Evolutionary conservation across 768 basidiomycete species (phyloP), one percentile per base, ranked within the genome.

Genomic region (Piloderma croceum): DNA sequence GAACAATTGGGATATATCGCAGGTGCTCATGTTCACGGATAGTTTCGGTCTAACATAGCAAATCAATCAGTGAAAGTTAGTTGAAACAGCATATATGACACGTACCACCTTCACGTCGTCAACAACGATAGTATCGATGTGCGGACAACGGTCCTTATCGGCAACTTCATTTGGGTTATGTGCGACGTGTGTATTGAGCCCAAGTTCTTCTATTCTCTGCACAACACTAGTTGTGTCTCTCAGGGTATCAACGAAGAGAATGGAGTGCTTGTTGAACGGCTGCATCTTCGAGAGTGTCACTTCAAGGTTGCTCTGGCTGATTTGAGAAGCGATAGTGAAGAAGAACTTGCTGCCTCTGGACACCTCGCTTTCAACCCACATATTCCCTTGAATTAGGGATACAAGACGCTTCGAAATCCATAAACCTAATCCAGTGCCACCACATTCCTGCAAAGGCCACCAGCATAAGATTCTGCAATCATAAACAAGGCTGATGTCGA

Each of bases 321-420:
- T 82, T 63, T 85, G 84, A 19, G 84, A 90, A 5, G 82, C 83
- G 66, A 93, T 90, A 19, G 91, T 93, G 71, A 98, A 98, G 78
- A 87, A 94, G 77, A 97, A 94, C 62, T 82, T 83, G 67, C 82
- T 88, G 20, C 96, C 96, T 51, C 89, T 85, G 34, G 85, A 76
- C 44, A 94, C 88, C 60, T 94, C 91, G 46, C 83, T 87, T 64
- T 96, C 90, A 17, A 99, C 96, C 96, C 96, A 99, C 74, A 99
- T 89, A 54, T 94, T 90, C 34, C 96, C 96, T 52, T 90, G 81
- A 96, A 99, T 99, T 52, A 99, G 83, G 35, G 82, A 83, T 13
- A 98, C 94, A 18, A 99, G 81, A 1, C 93, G 86, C 58, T 97
- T 98, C 33, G 94, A 98, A 54, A 99, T 98, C 7, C 93, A 97